Evolutionary conservation across 2,329 filamentous ascomycete genomes (phyloP), one percentile per base, ranked within the genome.

Genomic region (Hymenoscyphus occultus): DNA sequence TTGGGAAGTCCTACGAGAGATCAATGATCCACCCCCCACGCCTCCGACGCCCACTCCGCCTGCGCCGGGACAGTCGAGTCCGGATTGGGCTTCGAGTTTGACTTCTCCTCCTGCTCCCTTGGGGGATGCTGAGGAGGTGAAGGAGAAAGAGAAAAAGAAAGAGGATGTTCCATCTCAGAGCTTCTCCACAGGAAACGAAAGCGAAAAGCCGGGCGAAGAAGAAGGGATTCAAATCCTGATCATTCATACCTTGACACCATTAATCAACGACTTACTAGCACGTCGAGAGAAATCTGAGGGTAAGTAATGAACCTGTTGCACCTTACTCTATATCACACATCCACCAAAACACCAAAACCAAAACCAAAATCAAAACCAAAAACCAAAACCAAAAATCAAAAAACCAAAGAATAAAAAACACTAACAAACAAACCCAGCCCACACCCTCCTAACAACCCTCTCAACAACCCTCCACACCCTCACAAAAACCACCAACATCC

Each of bases 1-100:
- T 19, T 82, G 79, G 79, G 84, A 88, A 72, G 84, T 84, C 0
- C 70, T 88, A 40, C 75, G 72, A 1, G 86, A 88, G 69, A 69
- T 86, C 6, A 45, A 60, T 31, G 14, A 45, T 28, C 39, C 28
- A 7, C 4, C 32, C 7, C 14, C 45, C 5, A 31, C 13, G 16
- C 13, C 54, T n/a, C 39, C 28, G 14, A 28, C 59, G n/a, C 59
- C 19, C 1, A 61, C 19, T 5, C 31, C 42, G 13, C 59, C 22
- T 2, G 39, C 28, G 5, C 1, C 31, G 9, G 40, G 42, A 39
- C 59, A 61, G 19, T 39, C 14, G 6, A 61, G 59, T 39, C 40
- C 59, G 16, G 59, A 61, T 19, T 61, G 59, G 59, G 19, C 13
- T 9, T 48, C 39, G 9, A 40, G 16, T 19, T 51, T n/a, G 7